Percentiles rank a stretch among this genome's conserved stretches.
Evolutionary conservation across 73 alveolate species (phyloP).

Genomic region (Symbiodinium natans): DNA sequence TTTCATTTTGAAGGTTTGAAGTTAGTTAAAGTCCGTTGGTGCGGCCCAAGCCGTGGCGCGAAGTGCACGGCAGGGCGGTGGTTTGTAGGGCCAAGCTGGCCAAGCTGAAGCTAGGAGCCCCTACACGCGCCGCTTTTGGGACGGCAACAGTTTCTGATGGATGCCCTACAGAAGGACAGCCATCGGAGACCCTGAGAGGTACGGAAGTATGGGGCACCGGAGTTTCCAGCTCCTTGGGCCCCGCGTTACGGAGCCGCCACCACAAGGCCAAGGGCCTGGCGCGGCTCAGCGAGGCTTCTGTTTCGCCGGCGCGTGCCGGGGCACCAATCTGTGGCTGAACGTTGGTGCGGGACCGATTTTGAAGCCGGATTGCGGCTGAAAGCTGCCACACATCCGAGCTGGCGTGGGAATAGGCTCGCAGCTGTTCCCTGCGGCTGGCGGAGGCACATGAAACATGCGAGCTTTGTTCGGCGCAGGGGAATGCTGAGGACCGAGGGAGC

Average conservation of each 20-base stretch:
- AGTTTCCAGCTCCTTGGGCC: too few species aligned
- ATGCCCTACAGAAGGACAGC: slow-evolving; percentile 19
- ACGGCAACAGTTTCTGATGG: not conserved
- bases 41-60: not conserved
- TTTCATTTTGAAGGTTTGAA: not conserved
- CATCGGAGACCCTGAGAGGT: not conserved
- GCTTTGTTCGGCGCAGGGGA: not conserved
- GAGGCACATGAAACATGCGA: slow-evolving; percentile 3
- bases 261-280: too few species aligned
- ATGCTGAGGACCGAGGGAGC: too few species aligned
- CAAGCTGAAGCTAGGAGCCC: not conserved
- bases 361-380: too few species aligned
- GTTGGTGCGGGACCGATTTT: too few species aligned
- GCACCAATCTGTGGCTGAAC: too few species aligned
- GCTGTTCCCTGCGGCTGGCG: not conserved
- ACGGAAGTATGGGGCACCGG: too few species aligned
- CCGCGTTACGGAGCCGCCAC: too few species aligned
- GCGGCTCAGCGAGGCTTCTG: too few species aligned
- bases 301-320: too few species aligned
- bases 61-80: not conserved
- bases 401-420: too few species aligned
- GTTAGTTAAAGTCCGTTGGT: not conserved
- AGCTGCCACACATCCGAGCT: too few species aligned
- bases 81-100: slow-evolving; percentile 6
- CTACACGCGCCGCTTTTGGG: not conserved